Conservation (phyloP, 2,329 filamentous ascomycete genomes). For the Diaporthe vexans region DNA sequence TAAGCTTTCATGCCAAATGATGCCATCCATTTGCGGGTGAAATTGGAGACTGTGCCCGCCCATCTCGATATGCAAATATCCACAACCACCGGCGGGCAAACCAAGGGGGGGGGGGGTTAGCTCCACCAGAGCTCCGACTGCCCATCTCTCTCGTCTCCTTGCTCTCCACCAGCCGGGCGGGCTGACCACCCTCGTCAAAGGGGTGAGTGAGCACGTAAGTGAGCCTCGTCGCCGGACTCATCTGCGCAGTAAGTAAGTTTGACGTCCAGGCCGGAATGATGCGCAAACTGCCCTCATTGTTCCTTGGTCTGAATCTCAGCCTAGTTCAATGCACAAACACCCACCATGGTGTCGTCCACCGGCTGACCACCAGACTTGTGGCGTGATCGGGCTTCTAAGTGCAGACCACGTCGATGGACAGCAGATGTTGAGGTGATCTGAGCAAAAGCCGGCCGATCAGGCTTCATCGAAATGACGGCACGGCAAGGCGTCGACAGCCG, state of each 20-base stretch:
- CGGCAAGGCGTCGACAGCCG: not conserved
- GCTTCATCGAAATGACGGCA: not conserved
- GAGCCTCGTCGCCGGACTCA: not conserved
- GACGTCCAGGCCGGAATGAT: not conserved
- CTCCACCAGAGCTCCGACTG: not conserved
- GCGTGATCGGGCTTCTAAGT: not conserved
- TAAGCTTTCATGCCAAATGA: constrained; percentile 37
- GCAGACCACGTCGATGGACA: constrained; percentile 11
- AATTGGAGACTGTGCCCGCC: constrained; percentile 30
- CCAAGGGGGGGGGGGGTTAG: constrained; percentile 1
- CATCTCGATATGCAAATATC: constrained; percentile 39
- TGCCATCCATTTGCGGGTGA: constrained; percentile 36
- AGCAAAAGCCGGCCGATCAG: constrained; percentile 2
- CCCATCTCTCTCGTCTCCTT: not conserved
- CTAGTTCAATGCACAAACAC: not conserved
- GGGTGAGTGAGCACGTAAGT: not conserved
- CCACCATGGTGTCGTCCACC: not conserved
- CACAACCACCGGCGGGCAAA: constrained; percentile 11
- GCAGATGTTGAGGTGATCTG: constrained; percentile 24
- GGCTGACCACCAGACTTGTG: constrained; percentile 19
- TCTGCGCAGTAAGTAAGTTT: not conserved
- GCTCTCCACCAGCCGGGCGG: constrained; percentile 2
- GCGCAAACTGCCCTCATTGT: not conserved
- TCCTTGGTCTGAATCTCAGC: not conserved
- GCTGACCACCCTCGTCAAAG: not conserved